Evolutionary conservation across 1,139 yeast genomes (phyloP), one percentile per base, ranked within the genome.

Genomic region (Debaryomyces robertsiae): DNA sequence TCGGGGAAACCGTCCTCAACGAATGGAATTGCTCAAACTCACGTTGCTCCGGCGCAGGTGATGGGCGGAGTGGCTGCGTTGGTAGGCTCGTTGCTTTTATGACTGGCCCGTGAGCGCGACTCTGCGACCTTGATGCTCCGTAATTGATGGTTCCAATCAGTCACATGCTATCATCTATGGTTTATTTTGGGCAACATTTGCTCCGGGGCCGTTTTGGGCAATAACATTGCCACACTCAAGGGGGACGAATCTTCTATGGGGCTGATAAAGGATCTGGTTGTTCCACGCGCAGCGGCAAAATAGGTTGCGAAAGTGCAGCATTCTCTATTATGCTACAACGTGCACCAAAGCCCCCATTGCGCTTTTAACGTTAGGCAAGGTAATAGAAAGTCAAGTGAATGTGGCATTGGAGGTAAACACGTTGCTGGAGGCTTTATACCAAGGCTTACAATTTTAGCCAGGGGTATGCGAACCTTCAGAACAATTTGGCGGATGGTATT

Each of bases 231-330:
- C 22, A 19, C 22, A 19, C 7, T 19, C 7, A 19, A 19, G 7
- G 22, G 22, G 22, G 22, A 19, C 5, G 36, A 14, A 6, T 33
- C 28, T 25, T 25, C 14, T 25, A 11, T 6, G 6, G 10, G 28
- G 10, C 10, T 11, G 6, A 11, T 5, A 6, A 25, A 19, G 22
- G 22, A 6, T 19, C 22, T 19, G 7, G 22, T 19, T 5, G 22
- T 7, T 19, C 22, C 7, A 7, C 22, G 22, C 22, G 22, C 22
- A 19, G 5, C 22, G 22, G 22, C 23, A 25, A n/a, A 33, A 33
- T 33, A 33, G 36, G 36, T 33, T 33, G 36, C 36, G 36, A 33
- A 33, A 33, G 25, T n/a, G 17, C 25, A 11, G 15, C 25, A 15
- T 17, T 15, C 11, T 23, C 24, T 25, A 15, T 22, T 18, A 24